Conservation (phyloP, 108 stramenopile genomes). For the Fistulifera solaris region DNA sequence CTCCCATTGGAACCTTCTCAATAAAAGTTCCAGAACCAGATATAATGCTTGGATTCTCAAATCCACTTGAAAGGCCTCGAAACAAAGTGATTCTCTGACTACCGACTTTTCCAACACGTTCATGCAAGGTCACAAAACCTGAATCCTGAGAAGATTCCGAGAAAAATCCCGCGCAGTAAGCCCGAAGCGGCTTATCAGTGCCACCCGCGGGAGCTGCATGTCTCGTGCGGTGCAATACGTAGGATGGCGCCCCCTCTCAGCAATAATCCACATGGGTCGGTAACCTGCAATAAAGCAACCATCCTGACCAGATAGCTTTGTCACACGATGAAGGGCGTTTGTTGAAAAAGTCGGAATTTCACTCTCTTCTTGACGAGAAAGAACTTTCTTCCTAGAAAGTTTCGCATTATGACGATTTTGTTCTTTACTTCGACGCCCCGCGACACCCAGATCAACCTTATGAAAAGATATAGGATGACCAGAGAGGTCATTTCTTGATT, state of each 20-base stretch:
- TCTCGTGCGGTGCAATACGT: constrained; percentile 57
- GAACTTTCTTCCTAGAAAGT: constrained; percentile 56
- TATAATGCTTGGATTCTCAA: constrained; percentile 43
- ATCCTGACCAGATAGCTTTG: constrained; percentile 55
- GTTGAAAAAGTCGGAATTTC: constrained; percentile 25
- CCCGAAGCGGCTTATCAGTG: constrained; percentile 49
- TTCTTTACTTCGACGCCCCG: constrained; percentile 59
- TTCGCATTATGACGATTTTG: constrained; percentile 57
- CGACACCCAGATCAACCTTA: constrained; percentile 39
- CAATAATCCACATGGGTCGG: constrained; percentile 68
- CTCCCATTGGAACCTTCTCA: constrained; percentile 66
- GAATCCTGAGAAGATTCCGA: constrained; percentile 11
- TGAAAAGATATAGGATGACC: constrained; percentile 23
- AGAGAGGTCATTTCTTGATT: constrained; percentile 12
- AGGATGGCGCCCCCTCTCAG: constrained; percentile 59
- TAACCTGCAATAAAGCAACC: constrained; percentile 66
- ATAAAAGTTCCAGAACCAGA: constrained; percentile 67
- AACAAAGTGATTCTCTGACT: constrained; percentile 74
- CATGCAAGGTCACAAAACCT: constrained; percentile 76
- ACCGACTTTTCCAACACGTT: constrained; percentile 79
- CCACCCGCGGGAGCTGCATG: constrained; percentile 78
- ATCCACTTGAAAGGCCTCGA: constrained; percentile 24
- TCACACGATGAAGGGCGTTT: constrained; percentile 54
- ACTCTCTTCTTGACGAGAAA: constrained; percentile 5
- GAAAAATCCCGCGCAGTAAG: constrained; percentile 44